These are phyloP conservation scores for Lactifluus rugatus DNA, from an alignment of 768 basidiomycete species.

Conservation along the genomic window DNA sequence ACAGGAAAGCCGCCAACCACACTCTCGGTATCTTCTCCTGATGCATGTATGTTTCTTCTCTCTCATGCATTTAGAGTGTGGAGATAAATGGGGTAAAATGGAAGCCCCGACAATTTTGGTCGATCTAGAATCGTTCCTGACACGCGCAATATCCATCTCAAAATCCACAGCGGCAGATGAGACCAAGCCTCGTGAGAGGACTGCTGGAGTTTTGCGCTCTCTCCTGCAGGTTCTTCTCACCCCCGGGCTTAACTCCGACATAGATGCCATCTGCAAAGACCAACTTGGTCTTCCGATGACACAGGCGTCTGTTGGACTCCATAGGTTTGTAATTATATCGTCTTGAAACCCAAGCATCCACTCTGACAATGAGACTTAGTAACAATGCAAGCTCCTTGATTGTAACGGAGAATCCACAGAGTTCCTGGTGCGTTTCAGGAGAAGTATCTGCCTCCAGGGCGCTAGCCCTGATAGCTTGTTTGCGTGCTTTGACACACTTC, in stretches of 20 bases:
- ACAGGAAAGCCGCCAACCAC: background rate
- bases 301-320: constrained; percentile 35
- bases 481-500: constrained; percentile 61
- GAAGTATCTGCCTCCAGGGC: constrained; percentile 61
- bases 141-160: constrained; percentile 11
- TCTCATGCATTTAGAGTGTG: background rate
- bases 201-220: constrained; percentile 45
- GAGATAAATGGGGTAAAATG: background rate
- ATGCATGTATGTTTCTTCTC: constrained; percentile 20
- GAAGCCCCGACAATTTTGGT: constrained; percentile 27
- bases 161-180: constrained; percentile 7
- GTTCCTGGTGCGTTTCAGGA: constrained; percentile 66
- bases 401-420: constrained; percentile 27
- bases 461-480: constrained; percentile 52
- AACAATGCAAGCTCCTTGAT: constrained; percentile 35
- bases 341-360: background rate
- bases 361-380: constrained; percentile 24
- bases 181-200: constrained; percentile 29
- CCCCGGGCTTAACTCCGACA: constrained; percentile 55
- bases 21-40: constrained; percentile 11
- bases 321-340: constrained; percentile 32
- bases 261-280: constrained; percentile 57
- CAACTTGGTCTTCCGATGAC: constrained; percentile 43
- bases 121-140: constrained; percentile 23
- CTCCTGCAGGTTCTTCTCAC: constrained; percentile 59